These are phyloP conservation scores for Neurospora hispaniola DNA, from an alignment of 495 filamentous ascomycete species.

Conservation along the genomic window DNA sequence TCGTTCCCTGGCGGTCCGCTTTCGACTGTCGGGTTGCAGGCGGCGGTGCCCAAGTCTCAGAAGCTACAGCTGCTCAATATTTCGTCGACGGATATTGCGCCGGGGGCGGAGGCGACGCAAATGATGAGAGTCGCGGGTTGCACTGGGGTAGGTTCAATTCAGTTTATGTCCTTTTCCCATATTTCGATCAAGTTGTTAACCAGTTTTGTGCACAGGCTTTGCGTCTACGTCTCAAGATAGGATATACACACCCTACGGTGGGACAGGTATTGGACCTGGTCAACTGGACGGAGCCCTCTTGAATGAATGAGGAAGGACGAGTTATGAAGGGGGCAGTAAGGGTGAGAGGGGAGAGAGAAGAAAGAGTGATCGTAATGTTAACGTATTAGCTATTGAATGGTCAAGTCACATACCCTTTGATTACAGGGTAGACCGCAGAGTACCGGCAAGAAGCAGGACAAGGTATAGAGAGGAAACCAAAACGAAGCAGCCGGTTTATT, in stretches of 20 bases:
- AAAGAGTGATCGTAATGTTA: background rate
- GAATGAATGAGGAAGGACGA: background rate
- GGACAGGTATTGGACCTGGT: slow-evolving; percentile 78
- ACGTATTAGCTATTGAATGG: background rate
- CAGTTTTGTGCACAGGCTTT: slow-evolving; percentile 33
- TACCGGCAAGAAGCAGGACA: background rate
- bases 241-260: slow-evolving; percentile 59
- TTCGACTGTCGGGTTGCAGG: slow-evolving; percentile 68
- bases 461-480: background rate
- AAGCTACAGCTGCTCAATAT: slow-evolving; percentile 84
- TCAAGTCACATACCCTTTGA: background rate
- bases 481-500: background rate
- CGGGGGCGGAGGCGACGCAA: slow-evolving; percentile 76
- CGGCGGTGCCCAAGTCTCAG: slow-evolving; percentile 91
- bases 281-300: slow-evolving; percentile 77
- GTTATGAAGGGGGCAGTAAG: slow-evolving; percentile 15
- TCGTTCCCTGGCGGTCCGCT: slow-evolving; percentile 47
- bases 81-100: slow-evolving; percentile 61
- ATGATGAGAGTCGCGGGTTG: slow-evolving; percentile 73
- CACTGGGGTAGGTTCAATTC: slow-evolving; percentile 62
- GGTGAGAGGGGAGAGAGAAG: background rate
- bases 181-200: slow-evolving; percentile 16
- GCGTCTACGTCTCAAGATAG: slow-evolving; percentile 75
- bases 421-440: background rate
- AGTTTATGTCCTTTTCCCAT: slow-evolving; percentile 3